Percentiles rank a stretch among this genome's conserved stretches.
These are phyloP conservation scores for Microsporum audouinii DNA, from an alignment of 2,329 filamentous ascomycete species.

Conservation along the genomic window DNA sequence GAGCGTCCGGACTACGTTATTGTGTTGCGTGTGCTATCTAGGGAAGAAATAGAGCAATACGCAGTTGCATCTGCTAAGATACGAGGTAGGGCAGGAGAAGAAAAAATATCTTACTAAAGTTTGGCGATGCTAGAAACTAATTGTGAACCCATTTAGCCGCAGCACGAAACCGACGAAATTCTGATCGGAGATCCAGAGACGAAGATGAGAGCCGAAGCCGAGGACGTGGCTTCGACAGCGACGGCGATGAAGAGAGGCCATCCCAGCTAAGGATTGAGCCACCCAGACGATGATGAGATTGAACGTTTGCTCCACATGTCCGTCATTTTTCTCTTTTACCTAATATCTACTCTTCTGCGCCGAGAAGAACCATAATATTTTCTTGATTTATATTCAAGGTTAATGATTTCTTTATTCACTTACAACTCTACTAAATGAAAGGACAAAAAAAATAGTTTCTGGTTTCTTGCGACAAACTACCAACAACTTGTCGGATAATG, in stretches of 20 bases:
- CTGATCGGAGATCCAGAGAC: constrained; percentile 27
- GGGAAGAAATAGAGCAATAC: constrained; percentile 82
- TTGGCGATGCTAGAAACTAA: not conserved
- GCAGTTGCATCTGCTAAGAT: constrained; percentile 71
- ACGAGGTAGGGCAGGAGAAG: constrained; percentile 47
- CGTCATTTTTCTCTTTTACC: not conserved
- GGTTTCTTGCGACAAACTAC: not conserved
- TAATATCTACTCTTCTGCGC: not conserved
- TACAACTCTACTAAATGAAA: not conserved
- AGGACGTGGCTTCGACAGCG: constrained; percentile 20
- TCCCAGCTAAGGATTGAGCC: not conserved
- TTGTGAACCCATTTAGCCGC: not conserved
- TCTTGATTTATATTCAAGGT: not conserved
- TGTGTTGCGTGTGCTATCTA: constrained; percentile 72
- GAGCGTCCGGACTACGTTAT: constrained; percentile 90
- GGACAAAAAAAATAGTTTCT: not conserved
- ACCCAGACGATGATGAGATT: not conserved
- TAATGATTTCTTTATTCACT: not conserved
- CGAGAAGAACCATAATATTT: not conserved
- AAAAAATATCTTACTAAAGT: not conserved
- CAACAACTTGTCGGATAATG: not conserved
- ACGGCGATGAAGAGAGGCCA: constrained; percentile 25
- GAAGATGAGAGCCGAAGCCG: constrained; percentile 32
- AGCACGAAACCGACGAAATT: constrained; percentile 17
- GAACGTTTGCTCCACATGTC: not conserved